phyloP scores from a whole-genome alignment of 176 grass and related monocot genomes.

The Panicum miliaceum region DNA sequence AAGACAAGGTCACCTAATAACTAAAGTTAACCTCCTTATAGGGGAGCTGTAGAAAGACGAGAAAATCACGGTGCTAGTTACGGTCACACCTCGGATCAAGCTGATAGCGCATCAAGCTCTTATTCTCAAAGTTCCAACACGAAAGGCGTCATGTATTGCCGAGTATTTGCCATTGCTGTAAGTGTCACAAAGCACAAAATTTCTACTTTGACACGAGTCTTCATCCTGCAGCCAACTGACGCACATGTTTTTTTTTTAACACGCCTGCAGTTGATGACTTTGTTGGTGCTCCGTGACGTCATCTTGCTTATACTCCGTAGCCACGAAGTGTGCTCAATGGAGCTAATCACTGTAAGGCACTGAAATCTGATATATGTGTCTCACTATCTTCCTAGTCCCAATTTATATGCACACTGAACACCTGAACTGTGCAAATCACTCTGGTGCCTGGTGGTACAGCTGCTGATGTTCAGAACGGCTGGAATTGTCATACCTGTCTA shows the following conservation, averaged over 20 bases:
- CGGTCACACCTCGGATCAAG: slow-evolving; percentile 37
- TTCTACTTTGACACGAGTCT: neutral
- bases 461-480: slow-evolving; percentile 61
- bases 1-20: neutral
- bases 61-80: slow-evolving; percentile 24
- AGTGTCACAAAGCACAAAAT: slow-evolving; percentile 39
- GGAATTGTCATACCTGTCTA: slow-evolving; percentile 67
- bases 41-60: slow-evolving; percentile 49
- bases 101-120: slow-evolving; percentile 22
- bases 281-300: slow-evolving; percentile 57
- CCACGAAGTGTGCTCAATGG: slow-evolving; percentile 39
- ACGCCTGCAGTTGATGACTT: slow-evolving; percentile 59
- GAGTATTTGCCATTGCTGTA: slow-evolving; percentile 49
- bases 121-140: slow-evolving; percentile 27
- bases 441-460: slow-evolving; percentile 35
- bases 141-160: slow-evolving; percentile 56
- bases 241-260: neutral
- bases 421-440: slow-evolving; percentile 8
- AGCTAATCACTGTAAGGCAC: slow-evolving; percentile 52
- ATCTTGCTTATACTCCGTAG: slow-evolving; percentile 53
- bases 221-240: neutral
- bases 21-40: slow-evolving; percentile 20
- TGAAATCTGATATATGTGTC: neutral
- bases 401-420: neutral
- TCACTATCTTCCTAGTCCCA: neutral